Conservation (phyloP, 176 grass and related monocot genomes). For the Leersia perrieri region DNA sequence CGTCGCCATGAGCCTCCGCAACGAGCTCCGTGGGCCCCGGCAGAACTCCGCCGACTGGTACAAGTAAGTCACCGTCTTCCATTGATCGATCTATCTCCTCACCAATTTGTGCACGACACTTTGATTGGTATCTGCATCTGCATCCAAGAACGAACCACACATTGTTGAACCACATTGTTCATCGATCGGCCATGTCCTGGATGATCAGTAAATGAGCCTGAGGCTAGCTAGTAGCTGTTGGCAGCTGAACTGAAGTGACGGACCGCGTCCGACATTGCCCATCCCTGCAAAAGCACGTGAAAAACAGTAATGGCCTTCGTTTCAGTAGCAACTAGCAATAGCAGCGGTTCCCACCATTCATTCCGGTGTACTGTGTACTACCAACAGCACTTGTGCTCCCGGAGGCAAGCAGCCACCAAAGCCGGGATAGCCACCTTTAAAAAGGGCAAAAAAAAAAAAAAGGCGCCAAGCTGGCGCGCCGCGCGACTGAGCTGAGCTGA, state of each 20-base stretch:
- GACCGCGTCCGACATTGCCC: not conserved
- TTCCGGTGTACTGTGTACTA: not conserved
- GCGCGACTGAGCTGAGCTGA: not conserved
- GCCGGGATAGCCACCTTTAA: not conserved
- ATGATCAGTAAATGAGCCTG: slow-evolving; percentile 21
- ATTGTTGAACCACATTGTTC: not conserved
- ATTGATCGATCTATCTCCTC: not conserved
- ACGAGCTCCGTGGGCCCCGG: slow-evolving; percentile 69
- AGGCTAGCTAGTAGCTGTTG: slow-evolving; percentile 16
- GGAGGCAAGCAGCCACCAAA: not conserved
- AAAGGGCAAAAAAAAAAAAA: not conserved
- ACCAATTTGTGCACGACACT: not conserved
- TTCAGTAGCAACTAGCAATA: not conserved
- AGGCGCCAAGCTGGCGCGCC: not conserved
- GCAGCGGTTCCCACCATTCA: not conserved
- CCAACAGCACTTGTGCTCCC: not conserved
- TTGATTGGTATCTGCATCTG: not conserved
- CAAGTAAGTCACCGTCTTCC: slow-evolving; percentile 53
- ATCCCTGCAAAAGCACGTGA: slow-evolving; percentile 31
- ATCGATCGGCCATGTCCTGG: not conserved
- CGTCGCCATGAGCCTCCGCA: slow-evolving; percentile 90
- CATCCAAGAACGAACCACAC: not conserved
- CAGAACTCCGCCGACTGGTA: slow-evolving; percentile 80
- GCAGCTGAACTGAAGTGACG: slow-evolving; percentile 10
- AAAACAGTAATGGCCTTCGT: slow-evolving; percentile 26